phyloP scores from a whole-genome alignment of 2,329 filamentous ascomycete genomes.

The Mollisiaceae sp. region DNA sequence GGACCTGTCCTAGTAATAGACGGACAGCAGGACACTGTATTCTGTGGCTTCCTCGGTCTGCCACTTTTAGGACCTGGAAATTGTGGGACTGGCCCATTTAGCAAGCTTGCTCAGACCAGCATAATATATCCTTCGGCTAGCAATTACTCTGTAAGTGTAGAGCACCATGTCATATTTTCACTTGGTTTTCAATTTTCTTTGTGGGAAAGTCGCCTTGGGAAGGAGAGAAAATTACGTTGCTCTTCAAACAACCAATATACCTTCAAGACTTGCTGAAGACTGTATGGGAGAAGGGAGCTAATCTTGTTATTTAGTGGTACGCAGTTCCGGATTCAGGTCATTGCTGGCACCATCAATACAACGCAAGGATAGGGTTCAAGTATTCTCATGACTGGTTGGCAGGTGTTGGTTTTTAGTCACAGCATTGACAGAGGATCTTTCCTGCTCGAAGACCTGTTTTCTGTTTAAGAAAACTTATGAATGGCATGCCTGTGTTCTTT shows the following conservation, averaged over 20 bases:
- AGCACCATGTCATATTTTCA: no score
- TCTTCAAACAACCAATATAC: neutral
- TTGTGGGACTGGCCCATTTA: slow-evolving; percentile 19
- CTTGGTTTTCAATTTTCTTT: neutral
- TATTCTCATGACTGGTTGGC: slow-evolving; percentile 24
- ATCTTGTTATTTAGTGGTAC: slow-evolving; percentile 17
- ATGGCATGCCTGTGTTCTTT: no score
- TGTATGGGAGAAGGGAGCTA: neutral
- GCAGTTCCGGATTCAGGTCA: slow-evolving; percentile 25
- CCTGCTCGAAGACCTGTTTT: no score
- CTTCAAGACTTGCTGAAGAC: neutral
- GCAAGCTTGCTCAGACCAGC: slow-evolving; percentile 21
- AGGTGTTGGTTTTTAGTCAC: slow-evolving; percentile 20
- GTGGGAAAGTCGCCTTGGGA: neutral
- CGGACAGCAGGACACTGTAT: slow-evolving; percentile 28
- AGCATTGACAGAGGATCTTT: neutral
- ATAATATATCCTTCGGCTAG: slow-evolving; percentile 22
- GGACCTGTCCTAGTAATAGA: slow-evolving; percentile 27
- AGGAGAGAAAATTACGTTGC: neutral
- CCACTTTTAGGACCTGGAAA: slow-evolving; percentile 14
- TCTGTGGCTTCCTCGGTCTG: slow-evolving; percentile 27
- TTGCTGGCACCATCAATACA: slow-evolving; percentile 28
- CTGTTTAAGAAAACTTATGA: no score
- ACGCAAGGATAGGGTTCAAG: slow-evolving; percentile 21
- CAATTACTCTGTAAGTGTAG: slow-evolving; percentile 20